Base-by-base conservation (phyloP, 2,329 filamentous ascomycete genomes). In the Pyricularia sp. region DNA sequence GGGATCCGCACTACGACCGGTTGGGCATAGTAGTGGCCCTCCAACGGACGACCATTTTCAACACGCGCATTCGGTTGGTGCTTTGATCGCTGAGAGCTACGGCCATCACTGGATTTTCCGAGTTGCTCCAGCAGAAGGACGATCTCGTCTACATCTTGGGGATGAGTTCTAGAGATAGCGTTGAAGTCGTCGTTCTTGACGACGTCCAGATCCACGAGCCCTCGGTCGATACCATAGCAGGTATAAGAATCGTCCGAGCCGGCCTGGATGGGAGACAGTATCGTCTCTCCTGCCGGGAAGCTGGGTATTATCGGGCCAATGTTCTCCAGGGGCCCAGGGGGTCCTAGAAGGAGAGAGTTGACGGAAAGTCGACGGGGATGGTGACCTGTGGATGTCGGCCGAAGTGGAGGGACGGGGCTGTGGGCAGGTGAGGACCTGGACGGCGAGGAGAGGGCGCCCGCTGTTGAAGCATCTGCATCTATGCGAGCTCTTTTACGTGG, bases 101-200 rank as follows among this genome's bases (percentile, higher is more conserved):
- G 40, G 7, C 16, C 19, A 7, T 49, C 16, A n/a, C 1, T 49
- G 10, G 40, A 49, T n/a, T 6, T 49, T 49, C 40, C 40, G 40
- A 49, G 40, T 5, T 49, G 40, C 40, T 49, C 40, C 40, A 63
- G 40, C 13, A 63, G n/a, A 28, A 40, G 26, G 62, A 24, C 40
- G 22, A 63, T 53, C 9, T 63, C 62, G 35, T 40, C 22, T 12
- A 63, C 28, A 26, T 62, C 61, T 16, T 63, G 40, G 13, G 26
- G 62, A n/a, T 19, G 7, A 3, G 70, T 70, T 3, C 72, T 73
- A 16, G 81, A 81, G 53, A 93, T 86, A 19, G 89, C 88, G 62
- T 82, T 82, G 33, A 77, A 75, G 69, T 93, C 90, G 70, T 91
- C 84, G 69, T 93, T 93, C 63, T 81, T 83, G 31, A 85, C 84